Conservation (phyloP, 1,284 basidiomycete species). For the Taiwanofungus camphoratus region DNA sequence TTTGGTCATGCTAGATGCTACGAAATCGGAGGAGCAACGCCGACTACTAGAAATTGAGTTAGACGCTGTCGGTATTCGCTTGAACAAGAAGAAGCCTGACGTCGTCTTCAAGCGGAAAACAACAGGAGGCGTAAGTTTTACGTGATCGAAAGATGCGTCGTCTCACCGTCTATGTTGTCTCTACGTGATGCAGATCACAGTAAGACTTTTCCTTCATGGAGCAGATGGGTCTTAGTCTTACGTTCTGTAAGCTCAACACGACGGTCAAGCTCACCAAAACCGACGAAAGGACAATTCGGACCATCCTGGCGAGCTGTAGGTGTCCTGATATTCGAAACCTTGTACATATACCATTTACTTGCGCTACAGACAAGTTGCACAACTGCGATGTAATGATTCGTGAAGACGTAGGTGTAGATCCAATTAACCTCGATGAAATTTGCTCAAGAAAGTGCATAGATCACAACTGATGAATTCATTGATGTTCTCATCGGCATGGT, state of each 20-base stretch:
- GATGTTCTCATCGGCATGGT: constrained; percentile 84
- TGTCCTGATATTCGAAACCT: constrained; percentile 11
- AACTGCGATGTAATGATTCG: constrained; percentile 97
- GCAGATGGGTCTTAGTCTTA: constrained; percentile 6
- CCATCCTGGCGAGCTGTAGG: constrained; percentile 83
- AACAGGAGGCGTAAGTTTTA: constrained; percentile 77
- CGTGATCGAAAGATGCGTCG: neutral
- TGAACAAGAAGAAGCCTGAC: constrained; percentile 89
- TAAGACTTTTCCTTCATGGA: constrained; percentile 23
- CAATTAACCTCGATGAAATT: no score
- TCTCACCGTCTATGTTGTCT: no score
- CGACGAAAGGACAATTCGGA: constrained; percentile 91
- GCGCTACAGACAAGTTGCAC: constrained; percentile 67
- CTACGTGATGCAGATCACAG: constrained; percentile 43
- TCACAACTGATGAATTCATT: constrained; percentile 95
- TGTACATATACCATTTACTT: constrained; percentile 2
- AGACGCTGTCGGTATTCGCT: constrained; percentile 92
- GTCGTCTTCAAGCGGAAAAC: constrained; percentile 82
- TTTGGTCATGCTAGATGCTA: constrained; percentile 93
- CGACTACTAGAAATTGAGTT: constrained; percentile 86
- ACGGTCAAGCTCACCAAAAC: constrained; percentile 94
- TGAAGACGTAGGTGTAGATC: constrained; percentile 81
- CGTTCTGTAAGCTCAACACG: constrained; percentile 59
- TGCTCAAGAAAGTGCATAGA: no score
- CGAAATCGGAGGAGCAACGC: constrained; percentile 92